Percentiles rank a stretch among this genome's conserved stretches.
Evolutionary conservation across 148 eudicot species (phyloP).

Genomic region (Selenicereus undatus): DNA sequence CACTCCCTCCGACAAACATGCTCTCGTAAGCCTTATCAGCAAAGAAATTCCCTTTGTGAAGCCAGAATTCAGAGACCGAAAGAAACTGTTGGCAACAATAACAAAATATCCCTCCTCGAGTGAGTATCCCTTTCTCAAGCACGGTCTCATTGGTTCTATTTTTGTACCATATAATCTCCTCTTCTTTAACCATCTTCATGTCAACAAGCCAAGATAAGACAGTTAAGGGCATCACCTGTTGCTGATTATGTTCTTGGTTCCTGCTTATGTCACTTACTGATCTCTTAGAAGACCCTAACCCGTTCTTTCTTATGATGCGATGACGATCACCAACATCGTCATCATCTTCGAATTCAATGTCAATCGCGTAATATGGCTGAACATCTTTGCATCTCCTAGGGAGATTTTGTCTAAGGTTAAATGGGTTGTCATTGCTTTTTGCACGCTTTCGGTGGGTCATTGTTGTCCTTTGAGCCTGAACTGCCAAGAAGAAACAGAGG

Average conservation of each 20-base stretch:
- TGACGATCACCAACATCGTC: background rate
- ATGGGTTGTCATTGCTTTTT: background rate
- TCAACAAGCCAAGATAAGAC: slow-evolving; percentile 47
- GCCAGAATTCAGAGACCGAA: slow-evolving; percentile 22
- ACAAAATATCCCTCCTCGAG: slow-evolving; percentile 41
- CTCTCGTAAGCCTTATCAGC: slow-evolving; percentile 20
- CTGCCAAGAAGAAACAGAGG: background rate
- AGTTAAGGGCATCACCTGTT: background rate
- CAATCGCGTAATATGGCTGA: slow-evolving; percentile 19
- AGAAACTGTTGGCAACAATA: slow-evolving; percentile 24
- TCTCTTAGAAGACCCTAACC: background rate
- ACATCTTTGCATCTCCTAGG: slow-evolving; percentile 20
- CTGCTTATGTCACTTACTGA: background rate
- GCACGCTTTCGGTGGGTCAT: slow-evolving; percentile 2
- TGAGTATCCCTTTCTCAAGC: slow-evolving; percentile 19
- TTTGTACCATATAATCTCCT: background rate
- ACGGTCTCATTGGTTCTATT: background rate
- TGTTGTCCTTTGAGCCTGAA: slow-evolving; percentile 10
- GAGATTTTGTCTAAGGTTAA: slow-evolving; percentile 10
- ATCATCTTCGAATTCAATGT: slow-evolving; percentile 8
- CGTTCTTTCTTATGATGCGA: background rate
- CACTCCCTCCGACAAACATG: slow-evolving; percentile 6
- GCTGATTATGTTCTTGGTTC: background rate
- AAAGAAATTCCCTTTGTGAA: slow-evolving; percentile 18
- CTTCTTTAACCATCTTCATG: slow-evolving; percentile 20